These are phyloP conservation scores for Barbatosphaeria neglecta DNA, from an alignment of 495 filamentous ascomycete species.

Conservation along the genomic window DNA sequence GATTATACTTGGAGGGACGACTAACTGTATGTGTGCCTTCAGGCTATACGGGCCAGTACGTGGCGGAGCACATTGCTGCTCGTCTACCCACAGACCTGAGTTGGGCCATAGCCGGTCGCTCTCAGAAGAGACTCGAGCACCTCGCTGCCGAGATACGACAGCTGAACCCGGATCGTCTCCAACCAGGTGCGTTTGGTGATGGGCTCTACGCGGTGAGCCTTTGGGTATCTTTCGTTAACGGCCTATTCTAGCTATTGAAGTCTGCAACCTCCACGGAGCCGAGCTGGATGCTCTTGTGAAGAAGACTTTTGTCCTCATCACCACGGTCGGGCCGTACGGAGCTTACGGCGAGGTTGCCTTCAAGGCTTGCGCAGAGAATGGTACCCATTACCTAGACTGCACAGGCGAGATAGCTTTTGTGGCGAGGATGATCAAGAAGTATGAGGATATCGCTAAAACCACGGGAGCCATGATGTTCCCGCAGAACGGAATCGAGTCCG, in stretches of 20 bases:
- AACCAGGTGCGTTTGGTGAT: constrained; percentile 41
- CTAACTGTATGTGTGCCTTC: constrained; percentile 14
- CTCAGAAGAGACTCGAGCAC: constrained; percentile 54
- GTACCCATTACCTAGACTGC: constrained; percentile 85
- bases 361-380: constrained; percentile 75
- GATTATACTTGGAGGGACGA: too few species aligned
- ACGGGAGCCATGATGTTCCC: constrained; percentile 81
- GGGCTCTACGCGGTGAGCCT: not conserved
- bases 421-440: constrained; percentile 65
- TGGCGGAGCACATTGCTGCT: constrained; percentile 64
- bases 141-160: constrained; percentile 53
- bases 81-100: constrained; percentile 66
- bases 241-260: constrained; percentile 42
- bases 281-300: constrained; percentile 56
- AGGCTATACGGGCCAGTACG: constrained; percentile 77
- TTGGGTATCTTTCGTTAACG: not conserved
- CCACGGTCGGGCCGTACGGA: constrained; percentile 76
- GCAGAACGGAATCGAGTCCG: constrained; percentile 75
- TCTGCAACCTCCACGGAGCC: constrained; percentile 48
- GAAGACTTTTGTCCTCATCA: constrained; percentile 69
- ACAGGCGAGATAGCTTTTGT: constrained; percentile 85
- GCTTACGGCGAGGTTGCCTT: constrained; percentile 69
- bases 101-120: constrained; percentile 87
- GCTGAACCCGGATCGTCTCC: constrained; percentile 56
- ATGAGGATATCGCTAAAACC: constrained; percentile 59